phyloP scores from a whole-genome alignment of 345 rosid species.

The Populus nigra region DNA sequence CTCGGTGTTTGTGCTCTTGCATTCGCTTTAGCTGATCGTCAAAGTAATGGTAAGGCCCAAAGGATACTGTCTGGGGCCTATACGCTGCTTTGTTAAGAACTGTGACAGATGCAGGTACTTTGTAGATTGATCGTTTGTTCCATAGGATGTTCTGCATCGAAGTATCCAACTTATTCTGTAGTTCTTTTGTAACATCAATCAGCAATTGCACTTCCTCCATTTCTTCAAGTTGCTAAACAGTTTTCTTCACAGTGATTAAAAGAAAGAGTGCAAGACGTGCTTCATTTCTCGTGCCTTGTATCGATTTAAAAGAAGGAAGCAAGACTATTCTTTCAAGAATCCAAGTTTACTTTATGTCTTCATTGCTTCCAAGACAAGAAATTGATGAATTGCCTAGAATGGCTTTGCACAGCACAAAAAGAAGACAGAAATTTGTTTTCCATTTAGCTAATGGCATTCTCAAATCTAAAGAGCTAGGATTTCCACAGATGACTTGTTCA shows the following conservation, averaged over 20 bases:
- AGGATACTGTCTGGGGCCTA: slow-evolving; percentile 38
- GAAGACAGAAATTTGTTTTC: not conserved
- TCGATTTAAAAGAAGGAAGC: not conserved
- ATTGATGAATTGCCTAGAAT: not conserved
- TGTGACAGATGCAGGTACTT: slow-evolving; percentile 28
- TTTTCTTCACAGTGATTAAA: not conserved
- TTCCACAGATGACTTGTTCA: no score
- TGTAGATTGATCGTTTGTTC: slow-evolving; percentile 43
- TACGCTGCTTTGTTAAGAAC: slow-evolving; percentile 38
- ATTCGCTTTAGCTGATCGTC: slow-evolving; percentile 29
- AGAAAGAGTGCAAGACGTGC: not conserved
- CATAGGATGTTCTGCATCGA: slow-evolving; percentile 19
- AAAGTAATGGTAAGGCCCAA: slow-evolving; percentile 45
- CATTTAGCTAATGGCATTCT: not conserved
- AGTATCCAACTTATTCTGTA: slow-evolving; percentile 11
- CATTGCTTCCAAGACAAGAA: slow-evolving; percentile 1
- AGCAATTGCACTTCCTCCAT: slow-evolving; percentile 17
- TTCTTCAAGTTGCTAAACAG: not conserved
- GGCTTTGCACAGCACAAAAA: no score
- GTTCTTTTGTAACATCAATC: slow-evolving; percentile 12
- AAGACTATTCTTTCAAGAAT: not conserved
- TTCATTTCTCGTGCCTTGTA: not conserved
- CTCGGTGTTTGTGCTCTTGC: slow-evolving; percentile 46
- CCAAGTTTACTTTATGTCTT: not conserved
- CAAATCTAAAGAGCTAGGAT: no score